Conservation (phyloP, 768 basidiomycete species). For the Pleurotus djamor region DNA sequence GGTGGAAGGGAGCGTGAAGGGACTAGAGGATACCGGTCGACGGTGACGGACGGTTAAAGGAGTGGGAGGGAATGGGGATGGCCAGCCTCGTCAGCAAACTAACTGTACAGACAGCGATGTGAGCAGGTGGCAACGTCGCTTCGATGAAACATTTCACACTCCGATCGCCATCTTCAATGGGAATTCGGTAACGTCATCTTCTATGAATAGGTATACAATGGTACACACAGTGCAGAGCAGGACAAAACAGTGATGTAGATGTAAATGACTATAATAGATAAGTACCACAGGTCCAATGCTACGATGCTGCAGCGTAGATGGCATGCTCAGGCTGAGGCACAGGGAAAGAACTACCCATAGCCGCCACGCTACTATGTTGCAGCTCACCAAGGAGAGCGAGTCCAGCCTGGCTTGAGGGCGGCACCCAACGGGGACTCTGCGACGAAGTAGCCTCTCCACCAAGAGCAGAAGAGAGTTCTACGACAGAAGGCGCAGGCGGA, state of each 20-base stretch:
- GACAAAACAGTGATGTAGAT: not conserved
- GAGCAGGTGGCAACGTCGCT: not conserved
- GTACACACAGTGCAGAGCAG: not conserved
- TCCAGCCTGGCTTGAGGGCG: no score
- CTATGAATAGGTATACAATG: not conserved
- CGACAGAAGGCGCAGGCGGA: not conserved
- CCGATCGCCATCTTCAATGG: not conserved
- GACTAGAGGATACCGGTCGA: constrained; percentile 23
- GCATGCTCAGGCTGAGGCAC: not conserved
- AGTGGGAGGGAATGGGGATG: constrained; percentile 2
- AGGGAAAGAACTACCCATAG: no score
- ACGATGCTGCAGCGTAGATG: not conserved
- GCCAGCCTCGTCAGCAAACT: not conserved
- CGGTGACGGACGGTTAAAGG: constrained; percentile 17
- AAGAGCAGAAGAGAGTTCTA: not conserved
- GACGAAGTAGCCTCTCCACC: no score
- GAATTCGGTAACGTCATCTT: not conserved
- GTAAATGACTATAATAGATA: not conserved
- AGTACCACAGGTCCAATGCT: not conserved
- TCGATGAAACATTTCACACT: not conserved
- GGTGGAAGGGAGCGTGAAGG: constrained; percentile 23
- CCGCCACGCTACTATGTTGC: no score
- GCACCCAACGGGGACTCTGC: no score
- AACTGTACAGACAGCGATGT: constrained; percentile 2
- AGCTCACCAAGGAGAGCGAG: no score